Evolutionary conservation across 75 land plant genomes (phyloP).

Genomic region (Cupressus sempervirens): DNA sequence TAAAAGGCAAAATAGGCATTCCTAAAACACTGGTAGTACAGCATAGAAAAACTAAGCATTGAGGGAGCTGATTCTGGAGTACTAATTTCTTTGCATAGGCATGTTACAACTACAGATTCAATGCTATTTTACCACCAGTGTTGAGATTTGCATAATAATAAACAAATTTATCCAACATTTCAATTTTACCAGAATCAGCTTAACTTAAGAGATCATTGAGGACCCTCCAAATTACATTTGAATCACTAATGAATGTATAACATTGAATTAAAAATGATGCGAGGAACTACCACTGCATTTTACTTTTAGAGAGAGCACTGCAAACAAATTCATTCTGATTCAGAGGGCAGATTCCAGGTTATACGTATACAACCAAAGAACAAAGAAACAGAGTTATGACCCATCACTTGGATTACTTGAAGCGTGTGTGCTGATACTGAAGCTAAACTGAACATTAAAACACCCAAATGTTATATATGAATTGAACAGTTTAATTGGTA

Average conservation of each 20-base stretch:
- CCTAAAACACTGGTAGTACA: neutral
- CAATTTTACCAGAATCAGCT: neutral
- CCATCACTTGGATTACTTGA: neutral
- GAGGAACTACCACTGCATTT: neutral
- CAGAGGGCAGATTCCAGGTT: neutral
- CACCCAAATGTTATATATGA: neutral
- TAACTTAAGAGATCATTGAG: neutral
- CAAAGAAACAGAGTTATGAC: neutral
- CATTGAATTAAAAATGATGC: neutral
- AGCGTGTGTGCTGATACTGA: neutral
- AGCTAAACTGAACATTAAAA: neutral
- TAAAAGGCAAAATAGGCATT: neutral
- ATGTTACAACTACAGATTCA: no score
- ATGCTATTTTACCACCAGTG: no score
- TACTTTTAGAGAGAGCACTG: neutral
- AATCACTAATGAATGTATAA: no score
- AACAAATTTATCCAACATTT: neutral
- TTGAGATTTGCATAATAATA: neutral
- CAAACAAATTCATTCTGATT: neutral
- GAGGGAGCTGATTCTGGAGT: neutral
- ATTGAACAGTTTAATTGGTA: neutral
- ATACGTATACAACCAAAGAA: neutral
- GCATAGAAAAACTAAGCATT: no score
- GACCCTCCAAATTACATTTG: neutral
- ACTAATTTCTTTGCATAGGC: no score